Percentiles rank a stretch among this genome's conserved stretches.
Conservation (phyloP, 306 rosid genomes). For the Castanopsis chinensis region DNA sequence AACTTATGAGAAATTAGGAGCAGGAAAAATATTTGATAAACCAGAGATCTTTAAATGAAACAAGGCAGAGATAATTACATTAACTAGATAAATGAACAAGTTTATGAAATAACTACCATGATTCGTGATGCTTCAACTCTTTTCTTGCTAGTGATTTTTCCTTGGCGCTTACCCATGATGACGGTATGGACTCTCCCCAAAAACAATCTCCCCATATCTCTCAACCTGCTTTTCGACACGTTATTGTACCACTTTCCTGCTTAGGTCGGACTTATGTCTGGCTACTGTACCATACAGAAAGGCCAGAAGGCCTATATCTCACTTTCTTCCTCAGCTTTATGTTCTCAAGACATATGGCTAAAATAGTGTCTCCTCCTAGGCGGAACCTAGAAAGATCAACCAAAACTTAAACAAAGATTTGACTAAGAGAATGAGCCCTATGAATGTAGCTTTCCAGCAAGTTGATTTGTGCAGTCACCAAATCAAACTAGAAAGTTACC, state of each 20-base stretch:
- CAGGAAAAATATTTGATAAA: neutral
- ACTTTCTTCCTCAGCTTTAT: neutral
- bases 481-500: neutral
- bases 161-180: constrained; percentile 58
- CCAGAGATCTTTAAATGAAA: neutral
- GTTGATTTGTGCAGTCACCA: neutral
- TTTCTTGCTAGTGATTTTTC: constrained; percentile 46
- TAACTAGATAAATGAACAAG: constrained; percentile 5
- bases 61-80: neutral
- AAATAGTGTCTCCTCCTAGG: constrained; percentile 11
- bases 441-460: neutral
- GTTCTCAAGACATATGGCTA: neutral
- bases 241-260: constrained; percentile 20
- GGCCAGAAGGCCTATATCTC: too few species aligned
- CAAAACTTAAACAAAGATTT: neutral
- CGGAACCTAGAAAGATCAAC: constrained; percentile 14
- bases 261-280: constrained; percentile 31
- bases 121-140: constrained; percentile 34
- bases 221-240: constrained; percentile 22
- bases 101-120: constrained; percentile 36
- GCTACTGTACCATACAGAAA: constrained; percentile 14
- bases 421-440: neutral
- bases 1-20: neutral
- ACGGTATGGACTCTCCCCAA: neutral
- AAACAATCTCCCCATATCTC: constrained; percentile 22